These are phyloP conservation scores for Curvularia lunata DNA, from an alignment of 2,329 filamentous ascomycete species.

Conservation along the genomic window DNA sequence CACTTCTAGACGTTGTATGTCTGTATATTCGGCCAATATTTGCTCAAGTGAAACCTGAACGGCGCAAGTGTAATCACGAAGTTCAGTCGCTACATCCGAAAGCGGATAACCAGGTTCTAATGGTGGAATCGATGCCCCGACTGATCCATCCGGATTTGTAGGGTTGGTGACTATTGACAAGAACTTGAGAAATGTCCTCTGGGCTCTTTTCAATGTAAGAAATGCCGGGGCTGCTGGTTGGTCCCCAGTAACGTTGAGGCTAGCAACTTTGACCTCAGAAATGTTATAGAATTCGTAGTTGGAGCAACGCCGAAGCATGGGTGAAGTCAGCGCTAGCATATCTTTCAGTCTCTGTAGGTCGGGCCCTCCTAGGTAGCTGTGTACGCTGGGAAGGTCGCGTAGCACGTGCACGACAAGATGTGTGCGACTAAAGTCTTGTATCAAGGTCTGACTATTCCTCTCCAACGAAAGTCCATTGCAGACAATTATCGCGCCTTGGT, in stretches of 20 bases:
- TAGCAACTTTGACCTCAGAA: constrained; percentile 58
- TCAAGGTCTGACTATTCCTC: constrained; percentile 63
- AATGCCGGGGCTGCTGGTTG: constrained; percentile 60
- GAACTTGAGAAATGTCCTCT: constrained; percentile 73
- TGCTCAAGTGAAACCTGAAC: constrained; percentile 66
- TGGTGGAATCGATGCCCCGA: constrained; percentile 53
- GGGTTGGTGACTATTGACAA: constrained; percentile 65
- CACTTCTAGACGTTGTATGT: constrained; percentile 70
- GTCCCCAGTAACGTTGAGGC: constrained; percentile 24
- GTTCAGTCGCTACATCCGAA: constrained; percentile 65
- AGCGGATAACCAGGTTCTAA: constrained; percentile 70
- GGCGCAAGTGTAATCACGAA: constrained; percentile 70
- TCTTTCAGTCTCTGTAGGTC: constrained; percentile 63
- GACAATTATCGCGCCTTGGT: constrained; percentile 70
- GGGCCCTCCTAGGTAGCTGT: constrained; percentile 63
- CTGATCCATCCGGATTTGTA: constrained; percentile 48
- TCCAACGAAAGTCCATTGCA: constrained; percentile 74
- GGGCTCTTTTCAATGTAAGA: constrained; percentile 70
- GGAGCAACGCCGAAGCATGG: constrained; percentile 69
- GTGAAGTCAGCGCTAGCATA: constrained; percentile 63
- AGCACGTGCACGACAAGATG: constrained; percentile 75
- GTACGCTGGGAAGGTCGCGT: constrained; percentile 69
- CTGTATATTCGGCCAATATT: constrained; percentile 60
- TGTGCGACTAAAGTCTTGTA: constrained; percentile 67
- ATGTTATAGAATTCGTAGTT: constrained; percentile 81